Evolutionary conservation across 2,329 filamentous ascomycete genomes (phyloP).

Genomic region (Pseudogymnoascus pannorum): DNA sequence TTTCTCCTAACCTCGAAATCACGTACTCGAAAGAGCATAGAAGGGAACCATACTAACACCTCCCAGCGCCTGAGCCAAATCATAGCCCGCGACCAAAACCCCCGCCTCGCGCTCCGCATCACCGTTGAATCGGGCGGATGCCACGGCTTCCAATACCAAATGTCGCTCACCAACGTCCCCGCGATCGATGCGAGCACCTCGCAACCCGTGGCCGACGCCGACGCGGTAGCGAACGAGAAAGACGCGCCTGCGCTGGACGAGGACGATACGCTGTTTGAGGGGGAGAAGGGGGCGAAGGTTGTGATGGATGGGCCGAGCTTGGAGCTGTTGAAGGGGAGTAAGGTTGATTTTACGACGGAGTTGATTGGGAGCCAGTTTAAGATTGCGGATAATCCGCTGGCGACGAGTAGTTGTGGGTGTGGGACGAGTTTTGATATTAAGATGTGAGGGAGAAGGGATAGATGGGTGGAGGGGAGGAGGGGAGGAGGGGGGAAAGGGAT

Average conservation of each 20-base stretch:
- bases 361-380: conserved; percentile 94
- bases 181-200: conserved; percentile 26
- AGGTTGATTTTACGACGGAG: conserved; percentile 93
- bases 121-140: conserved; percentile 90
- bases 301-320: conserved; percentile 83
- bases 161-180: conserved; percentile 69
- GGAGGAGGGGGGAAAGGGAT: background rate
- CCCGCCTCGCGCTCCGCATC: conserved; percentile 78
- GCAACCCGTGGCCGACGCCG: background rate
- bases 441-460: conserved; percentile 34
- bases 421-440: conserved; percentile 97
- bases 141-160: conserved; percentile 96
- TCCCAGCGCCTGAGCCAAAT: conserved; percentile 46
- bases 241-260: conserved; percentile 48
- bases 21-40: background rate
- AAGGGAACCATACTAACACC: background rate
- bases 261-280: conserved; percentile 82
- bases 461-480: conserved; percentile 27
- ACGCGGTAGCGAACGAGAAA: conserved; percentile 19
- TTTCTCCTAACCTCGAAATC: conserved; percentile 13
- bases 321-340: conserved; percentile 85
- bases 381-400: conserved; percentile 85
- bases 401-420: conserved; percentile 92
- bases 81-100: conserved; percentile 64
- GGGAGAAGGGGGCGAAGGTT: conserved; percentile 62